Percentiles rank a stretch among this genome's conserved stretches.
These are phyloP conservation scores for Phialocephala sp. DNA, from an alignment of 2,329 filamentous ascomycete genomes.

Conservation along the genomic window DNA sequence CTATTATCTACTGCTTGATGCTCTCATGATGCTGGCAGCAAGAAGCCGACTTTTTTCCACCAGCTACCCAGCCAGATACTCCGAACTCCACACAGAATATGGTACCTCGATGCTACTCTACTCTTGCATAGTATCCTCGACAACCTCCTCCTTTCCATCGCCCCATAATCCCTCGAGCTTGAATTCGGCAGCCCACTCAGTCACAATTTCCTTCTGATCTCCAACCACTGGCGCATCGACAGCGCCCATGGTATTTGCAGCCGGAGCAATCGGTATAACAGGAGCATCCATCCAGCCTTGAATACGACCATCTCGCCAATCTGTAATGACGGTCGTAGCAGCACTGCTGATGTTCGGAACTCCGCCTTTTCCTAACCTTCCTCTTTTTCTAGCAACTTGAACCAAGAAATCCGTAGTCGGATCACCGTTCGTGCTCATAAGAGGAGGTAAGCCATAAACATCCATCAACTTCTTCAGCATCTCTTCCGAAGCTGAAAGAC, in stretches of 20 bases:
- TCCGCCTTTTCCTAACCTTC: conserved; percentile 85
- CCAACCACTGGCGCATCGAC: conserved; percentile 54
- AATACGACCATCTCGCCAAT: conserved; percentile 94
- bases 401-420: conserved; percentile 89
- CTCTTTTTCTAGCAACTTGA: conserved; percentile 92
- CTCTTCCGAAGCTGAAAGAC: conserved; percentile 74
- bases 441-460: conserved; percentile 82
- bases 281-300: conserved; percentile 90
- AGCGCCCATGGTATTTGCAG: conserved; percentile 44
- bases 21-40: conserved; percentile 3
- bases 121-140: conserved; percentile 41
- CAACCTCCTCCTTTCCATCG: conserved; percentile 53
- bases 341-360: conserved; percentile 87
- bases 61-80: conserved; percentile 15
- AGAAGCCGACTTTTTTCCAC: conserved; percentile 10
- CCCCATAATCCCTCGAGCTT: conserved; percentile 93
- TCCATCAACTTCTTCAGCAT: conserved; percentile 80
- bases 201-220: conserved; percentile 86
- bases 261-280: conserved; percentile 59
- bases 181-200: conserved; percentile 93
- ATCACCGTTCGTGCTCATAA: conserved; percentile 75
- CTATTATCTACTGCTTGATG: background rate
- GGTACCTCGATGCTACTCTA: conserved; percentile 19
- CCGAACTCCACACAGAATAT: conserved; percentile 17
- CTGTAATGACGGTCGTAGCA: conserved; percentile 92